Percentiles rank a stretch among this genome's conserved stretches.
These are phyloP conservation scores for Cnidoscolus chayamansa DNA, from an alignment of 441 rosid genomes.

Conservation along the genomic window DNA sequence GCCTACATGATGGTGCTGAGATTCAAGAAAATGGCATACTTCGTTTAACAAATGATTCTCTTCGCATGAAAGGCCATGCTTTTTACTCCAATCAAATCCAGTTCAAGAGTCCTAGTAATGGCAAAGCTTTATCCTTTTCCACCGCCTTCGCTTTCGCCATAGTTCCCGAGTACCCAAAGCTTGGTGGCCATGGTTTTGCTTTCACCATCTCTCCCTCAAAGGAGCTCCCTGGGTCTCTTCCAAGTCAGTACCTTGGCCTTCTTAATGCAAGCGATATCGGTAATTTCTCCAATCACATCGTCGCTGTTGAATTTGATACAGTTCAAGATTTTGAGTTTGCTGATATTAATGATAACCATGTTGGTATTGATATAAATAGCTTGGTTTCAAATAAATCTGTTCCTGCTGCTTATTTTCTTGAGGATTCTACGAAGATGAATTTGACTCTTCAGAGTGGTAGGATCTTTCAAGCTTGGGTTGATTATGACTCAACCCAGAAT, in stretches of 20 bases:
- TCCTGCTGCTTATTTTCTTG: slow-evolving; percentile 46
- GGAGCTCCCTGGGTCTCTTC: slow-evolving; percentile 46
- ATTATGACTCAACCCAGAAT: slow-evolving; percentile 57
- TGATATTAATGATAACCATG: slow-evolving; percentile 68
- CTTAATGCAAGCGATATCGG: slow-evolving; percentile 47
- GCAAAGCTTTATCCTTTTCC: slow-evolving; percentile 59
- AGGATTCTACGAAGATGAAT: slow-evolving; percentile 33
- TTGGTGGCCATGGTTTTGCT: slow-evolving; percentile 83
- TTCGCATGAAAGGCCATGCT: slow-evolving; percentile 61
- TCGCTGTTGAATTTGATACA: slow-evolving; percentile 86
- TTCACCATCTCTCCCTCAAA: slow-evolving; percentile 56
- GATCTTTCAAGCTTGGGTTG: slow-evolving; percentile 71
- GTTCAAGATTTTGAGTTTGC: slow-evolving; percentile 58
- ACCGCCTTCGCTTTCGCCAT: slow-evolving; percentile 74
- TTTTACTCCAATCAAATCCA: slow-evolving; percentile 60
- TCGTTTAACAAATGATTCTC: slow-evolving; percentile 49
- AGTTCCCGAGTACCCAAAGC: slow-evolving; percentile 52
- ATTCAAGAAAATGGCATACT: slow-evolving; percentile 55
- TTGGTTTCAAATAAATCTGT: slow-evolving; percentile 52
- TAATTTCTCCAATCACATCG: slow-evolving; percentile 51
- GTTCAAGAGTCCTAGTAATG: slow-evolving; percentile 42
- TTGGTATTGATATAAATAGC: slow-evolving; percentile 66
- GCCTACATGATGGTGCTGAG: slow-evolving; percentile 50
- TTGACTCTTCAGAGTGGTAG: slow-evolving; percentile 49
- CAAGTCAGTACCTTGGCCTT: slow-evolving; percentile 73